These are phyloP conservation scores for Coccomyxa sp. DNA, from an alignment of 139 green algal genomes.

Conservation along the genomic window DNA sequence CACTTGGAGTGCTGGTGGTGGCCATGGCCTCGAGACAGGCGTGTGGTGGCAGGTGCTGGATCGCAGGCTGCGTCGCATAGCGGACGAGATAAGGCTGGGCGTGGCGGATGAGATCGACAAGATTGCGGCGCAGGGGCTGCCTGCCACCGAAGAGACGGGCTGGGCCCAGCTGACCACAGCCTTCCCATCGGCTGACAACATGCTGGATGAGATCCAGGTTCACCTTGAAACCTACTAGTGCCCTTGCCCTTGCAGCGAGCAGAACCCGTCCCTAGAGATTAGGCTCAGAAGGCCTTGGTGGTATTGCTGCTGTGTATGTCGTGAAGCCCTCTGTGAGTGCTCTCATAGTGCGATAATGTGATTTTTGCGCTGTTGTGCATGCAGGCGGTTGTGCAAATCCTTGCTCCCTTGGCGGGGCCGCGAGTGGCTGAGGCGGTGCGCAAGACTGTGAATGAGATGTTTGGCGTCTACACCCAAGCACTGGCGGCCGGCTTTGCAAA, in stretches of 20 bases:
- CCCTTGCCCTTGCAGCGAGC: no score
- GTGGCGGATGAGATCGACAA: conserved; percentile 13
- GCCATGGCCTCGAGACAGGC: no score
- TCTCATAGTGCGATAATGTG: neutral
- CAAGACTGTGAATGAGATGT: neutral
- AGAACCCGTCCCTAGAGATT: neutral
- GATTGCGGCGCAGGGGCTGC: conserved; percentile 1
- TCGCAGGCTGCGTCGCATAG: conserved; percentile 10
- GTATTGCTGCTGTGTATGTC: neutral
- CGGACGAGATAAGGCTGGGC: conserved; percentile 7
- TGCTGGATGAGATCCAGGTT: conserved; percentile 18
- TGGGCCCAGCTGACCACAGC: conserved; percentile 7
- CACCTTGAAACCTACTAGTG: neutral
- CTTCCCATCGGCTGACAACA: conserved; percentile 12
- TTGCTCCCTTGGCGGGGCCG: neutral
- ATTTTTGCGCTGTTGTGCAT: neutral
- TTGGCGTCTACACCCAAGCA: neutral
- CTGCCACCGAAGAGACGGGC: neutral
- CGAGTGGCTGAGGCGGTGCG: conserved; percentile 2
- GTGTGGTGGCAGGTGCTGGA: conserved; percentile 16
- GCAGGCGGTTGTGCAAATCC: conserved; percentile 1
- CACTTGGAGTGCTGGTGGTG: no score
- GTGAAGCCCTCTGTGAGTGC: neutral
- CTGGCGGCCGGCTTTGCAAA: neutral
- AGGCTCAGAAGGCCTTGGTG: no score